Conservation (phyloP, 495 filamentous ascomycete species). For the Patellaria atrata region DNA sequence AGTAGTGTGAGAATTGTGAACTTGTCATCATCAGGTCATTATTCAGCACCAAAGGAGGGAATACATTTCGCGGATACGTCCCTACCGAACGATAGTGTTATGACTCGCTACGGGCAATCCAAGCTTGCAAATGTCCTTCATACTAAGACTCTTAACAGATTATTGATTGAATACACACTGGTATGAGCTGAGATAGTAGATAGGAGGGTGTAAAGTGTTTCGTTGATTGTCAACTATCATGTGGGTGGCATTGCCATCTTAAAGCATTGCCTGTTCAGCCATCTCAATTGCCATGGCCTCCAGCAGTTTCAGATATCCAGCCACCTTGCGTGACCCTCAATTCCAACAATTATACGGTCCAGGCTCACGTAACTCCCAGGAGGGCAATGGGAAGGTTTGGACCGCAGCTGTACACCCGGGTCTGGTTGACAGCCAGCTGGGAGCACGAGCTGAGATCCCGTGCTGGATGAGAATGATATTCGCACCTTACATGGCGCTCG, state of each 20-base stretch:
- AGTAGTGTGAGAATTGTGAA: constrained; percentile 30
- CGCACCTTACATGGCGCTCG: no score
- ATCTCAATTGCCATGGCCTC: no score
- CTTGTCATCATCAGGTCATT: constrained; percentile 28
- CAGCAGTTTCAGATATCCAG: no score
- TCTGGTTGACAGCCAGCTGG: constrained; percentile 27
- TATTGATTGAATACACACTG: no score
- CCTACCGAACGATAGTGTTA: constrained; percentile 15
- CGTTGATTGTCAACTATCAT: no score
- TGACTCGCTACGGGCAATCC: constrained; percentile 32
- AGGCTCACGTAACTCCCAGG: constrained; percentile 17
- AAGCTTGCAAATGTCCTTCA: constrained; percentile 34
- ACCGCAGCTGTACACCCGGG: constrained; percentile 32
- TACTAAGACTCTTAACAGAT: constrained; percentile 22
- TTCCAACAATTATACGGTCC: no score
- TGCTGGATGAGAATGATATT: no score
- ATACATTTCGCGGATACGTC: constrained; percentile 26
- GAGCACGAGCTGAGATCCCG: constrained; percentile 13
- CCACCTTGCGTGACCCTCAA: no score
- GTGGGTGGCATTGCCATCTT: no score
- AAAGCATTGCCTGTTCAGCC: no score
- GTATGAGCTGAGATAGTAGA: no score
- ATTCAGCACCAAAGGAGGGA: constrained; percentile 21
- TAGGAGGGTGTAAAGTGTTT: no score
- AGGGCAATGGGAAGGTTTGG: constrained; percentile 28